Base-by-base conservation (phyloP, 1,284 basidiomycete species). In the Wallemia hederae region DNA sequence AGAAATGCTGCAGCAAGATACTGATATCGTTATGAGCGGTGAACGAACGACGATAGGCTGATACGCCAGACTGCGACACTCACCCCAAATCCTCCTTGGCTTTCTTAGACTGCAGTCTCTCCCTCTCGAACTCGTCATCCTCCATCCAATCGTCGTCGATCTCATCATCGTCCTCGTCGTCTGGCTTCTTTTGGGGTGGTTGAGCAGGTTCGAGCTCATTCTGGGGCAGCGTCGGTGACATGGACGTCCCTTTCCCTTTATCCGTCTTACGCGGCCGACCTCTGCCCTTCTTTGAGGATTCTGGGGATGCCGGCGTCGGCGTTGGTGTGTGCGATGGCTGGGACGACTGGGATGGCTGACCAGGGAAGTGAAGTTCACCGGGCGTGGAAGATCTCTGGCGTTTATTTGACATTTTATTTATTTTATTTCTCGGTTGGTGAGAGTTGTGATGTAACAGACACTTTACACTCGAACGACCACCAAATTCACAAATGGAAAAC, bases 1-100 rank as follows among this genome's bases (percentile, higher is more conserved):
- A 81, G 67, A 91, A 84, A 65, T 85, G 84, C 69, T 88, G 83
- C 77, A 90, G 85, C 61, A 90, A 73, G 55, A 89, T 80, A 67
- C 85, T 85, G 62, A 59, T 62, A 55, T 49, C 22, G 39, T 7
- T 19, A 9, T 33, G 19, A 19, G 9, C 7, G 17, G 29, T 31
- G 29, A 31, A 31, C 17, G 29, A 49, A 49, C 22, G 9, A n/a
- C 5, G n/a, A n/a, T n/a, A n/a, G n/a, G 9, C 14, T 11, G 19
- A 49, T 5, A 49, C n/a, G 22, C n/a, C 9, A 19, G 31, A 49
- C 39, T n/a, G n/a, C n/a, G 22, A 15, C 14, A 49, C 39, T 17
- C 39, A 49, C 39, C 39, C 39, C n/a, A 49, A 49, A 49, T 49
- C 39, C 39, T 49, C 39, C 22, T 49, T 49, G 5, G 39, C 39